Base-by-base conservation (phyloP, 2,329 filamentous ascomycete genomes). In the Ophioceras dolichostomum region DNA sequence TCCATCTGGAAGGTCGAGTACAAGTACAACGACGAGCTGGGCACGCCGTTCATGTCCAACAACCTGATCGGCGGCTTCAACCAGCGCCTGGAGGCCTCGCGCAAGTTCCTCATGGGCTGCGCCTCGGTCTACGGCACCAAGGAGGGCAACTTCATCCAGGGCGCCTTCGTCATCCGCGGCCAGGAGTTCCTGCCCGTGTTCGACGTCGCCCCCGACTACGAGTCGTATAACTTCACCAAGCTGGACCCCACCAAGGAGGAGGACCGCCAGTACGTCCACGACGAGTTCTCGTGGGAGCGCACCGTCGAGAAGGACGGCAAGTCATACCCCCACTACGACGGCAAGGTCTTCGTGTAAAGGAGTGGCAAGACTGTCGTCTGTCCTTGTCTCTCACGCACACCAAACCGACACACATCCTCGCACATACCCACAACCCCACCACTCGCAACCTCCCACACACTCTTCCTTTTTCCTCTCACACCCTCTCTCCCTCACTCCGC, bases 11-110 rank as follows among this genome's bases (percentile, higher is more conserved):
- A 77, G 62, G 69, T 88, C 52, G 81, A 88, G 67, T 98, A 94
- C 80, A 95, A 94, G 80, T 98, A 98, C 76, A 94, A 95, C 67
- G 79, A 94, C 44, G 91, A 98, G 79, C 76, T 98, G 50, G 95
- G 86, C 58, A 70, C 91, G 65, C 83, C 83, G 57, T 98, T 98
- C 83, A 98, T 98, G 91, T 89, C 86, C 52, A 85, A 83, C 75
- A 98, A 98, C 78, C 71, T 96, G 64, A 89, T 98, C 60, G 88
- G 84, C 66, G 91, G 91, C 62, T 94, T 98, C 78, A 94, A 95
- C 70, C 76, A 78, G 62, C 91, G 91, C 73, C 85, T 98, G 43
- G 91, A 98, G 76, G 91, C 61, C 47, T 94, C 86, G 59, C 88
- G 91, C 73, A 98, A 98, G 81, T 94, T 86, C 76, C 66, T 98